Evolutionary conservation across 1,284 basidiomycete species (phyloP).

Genomic region (Butyriboletus appendiculatus): DNA sequence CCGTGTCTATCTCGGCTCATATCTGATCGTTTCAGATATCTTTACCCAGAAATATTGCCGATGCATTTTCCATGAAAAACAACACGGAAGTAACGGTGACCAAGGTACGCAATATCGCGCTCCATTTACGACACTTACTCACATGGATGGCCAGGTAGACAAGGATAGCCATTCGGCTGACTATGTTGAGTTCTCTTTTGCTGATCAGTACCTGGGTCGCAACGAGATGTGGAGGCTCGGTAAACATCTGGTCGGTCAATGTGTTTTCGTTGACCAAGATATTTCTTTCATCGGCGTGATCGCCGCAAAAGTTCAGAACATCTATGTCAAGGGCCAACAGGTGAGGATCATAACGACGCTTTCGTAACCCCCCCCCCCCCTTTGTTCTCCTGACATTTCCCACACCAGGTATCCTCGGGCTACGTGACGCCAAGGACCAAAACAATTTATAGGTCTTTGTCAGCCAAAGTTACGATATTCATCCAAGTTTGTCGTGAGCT

Average conservation of each 20-base stretch:
- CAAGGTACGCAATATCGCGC: slow-evolving; percentile 47
- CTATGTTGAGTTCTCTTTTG: slow-evolving; percentile 87
- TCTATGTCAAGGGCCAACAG: slow-evolving; percentile 68
- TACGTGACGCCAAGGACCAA: slow-evolving; percentile 86
- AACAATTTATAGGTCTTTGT: slow-evolving; percentile 87
- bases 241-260: slow-evolving; percentile 77
- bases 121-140: background rate
- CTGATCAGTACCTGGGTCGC: slow-evolving; percentile 89
- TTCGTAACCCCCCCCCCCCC: background rate
- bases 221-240: slow-evolving; percentile 93
- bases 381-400: slow-evolving; percentile 11
- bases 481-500: slow-evolving; percentile 96
- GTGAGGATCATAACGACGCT: slow-evolving; percentile 39
- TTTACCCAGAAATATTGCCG: slow-evolving; percentile 67
- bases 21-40: slow-evolving; percentile 54
- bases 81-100: slow-evolving; percentile 69
- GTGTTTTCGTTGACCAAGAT: slow-evolving; percentile 69
- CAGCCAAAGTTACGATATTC: slow-evolving; percentile 90
- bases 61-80: slow-evolving; percentile 68
- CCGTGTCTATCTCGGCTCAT: slow-evolving; percentile 5
- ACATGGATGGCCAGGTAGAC: slow-evolving; percentile 54
- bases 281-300: slow-evolving; percentile 77
- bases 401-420: slow-evolving; percentile 70
- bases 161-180: slow-evolving; percentile 67
- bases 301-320: slow-evolving; percentile 75